A percentile compares a stretch with the other conserved stretches of the same genome.
Conservation (phyloP, 352 stramenopile genomes). For the Globisporangium spiculum region DNA sequence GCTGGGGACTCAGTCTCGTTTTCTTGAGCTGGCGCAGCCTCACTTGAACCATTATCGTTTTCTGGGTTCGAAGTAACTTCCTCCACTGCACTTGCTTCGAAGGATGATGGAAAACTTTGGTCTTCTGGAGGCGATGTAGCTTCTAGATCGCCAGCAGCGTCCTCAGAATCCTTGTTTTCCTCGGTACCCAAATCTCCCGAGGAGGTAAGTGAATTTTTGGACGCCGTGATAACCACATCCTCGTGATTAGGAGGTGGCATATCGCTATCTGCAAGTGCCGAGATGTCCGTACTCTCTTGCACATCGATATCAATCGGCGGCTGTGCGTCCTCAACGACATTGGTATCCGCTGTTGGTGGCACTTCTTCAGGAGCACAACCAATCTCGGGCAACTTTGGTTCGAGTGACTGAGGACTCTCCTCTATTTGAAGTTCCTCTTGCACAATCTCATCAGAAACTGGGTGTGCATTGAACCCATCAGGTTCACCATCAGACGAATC, state of each 20-base stretch:
- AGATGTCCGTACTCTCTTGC: neutral
- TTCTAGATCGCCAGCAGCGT: no score
- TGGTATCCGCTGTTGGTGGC: neutral
- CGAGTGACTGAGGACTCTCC: neutral
- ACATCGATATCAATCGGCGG: neutral
- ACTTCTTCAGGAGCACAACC: neutral
- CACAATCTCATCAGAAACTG: neutral
- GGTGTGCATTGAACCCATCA: neutral
- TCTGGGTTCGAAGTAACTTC: neutral
- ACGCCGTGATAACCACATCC: neutral
- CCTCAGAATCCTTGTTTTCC: neutral
- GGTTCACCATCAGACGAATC: neutral
- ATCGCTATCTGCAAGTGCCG: neutral
- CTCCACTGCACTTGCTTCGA: neutral
- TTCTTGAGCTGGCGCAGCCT: neutral
- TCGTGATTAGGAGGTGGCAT: neutral
- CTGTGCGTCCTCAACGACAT: neutral
- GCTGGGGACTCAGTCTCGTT: neutral
- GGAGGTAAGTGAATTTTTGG: neutral
- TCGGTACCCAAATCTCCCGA: neutral
- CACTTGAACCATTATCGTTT: neutral
- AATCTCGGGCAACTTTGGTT: neutral
- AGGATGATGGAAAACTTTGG: neutral
- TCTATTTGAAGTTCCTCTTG: neutral
- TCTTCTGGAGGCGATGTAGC: neutral